A percentile compares a stretch with the other conserved stretches of the same genome.
Evolutionary conservation across 352 stramenopile species (phyloP).

Genomic region (Pythium monospermum): DNA sequence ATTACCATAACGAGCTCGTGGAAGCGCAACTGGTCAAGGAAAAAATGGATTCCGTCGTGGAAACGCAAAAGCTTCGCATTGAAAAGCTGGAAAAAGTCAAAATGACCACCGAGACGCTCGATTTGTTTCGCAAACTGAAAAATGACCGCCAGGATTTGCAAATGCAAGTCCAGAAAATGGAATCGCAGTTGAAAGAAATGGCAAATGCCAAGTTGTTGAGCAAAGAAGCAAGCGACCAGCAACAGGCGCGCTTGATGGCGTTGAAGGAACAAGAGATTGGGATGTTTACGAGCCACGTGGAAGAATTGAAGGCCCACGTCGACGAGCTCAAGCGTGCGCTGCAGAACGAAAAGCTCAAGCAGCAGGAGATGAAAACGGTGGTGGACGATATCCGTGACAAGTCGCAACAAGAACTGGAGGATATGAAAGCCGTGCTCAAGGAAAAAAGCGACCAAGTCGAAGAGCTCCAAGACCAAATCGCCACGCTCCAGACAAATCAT

Average conservation of each 20-base stretch:
- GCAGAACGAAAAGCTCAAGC: constrained; percentile 31
- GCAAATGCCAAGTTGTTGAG: constrained; percentile 11
- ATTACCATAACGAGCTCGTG: constrained; percentile 48
- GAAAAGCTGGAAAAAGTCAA: constrained; percentile 81
- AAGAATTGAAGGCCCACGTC: constrained; percentile 38
- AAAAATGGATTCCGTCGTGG: constrained; percentile 36
- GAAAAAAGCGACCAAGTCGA: constrained; percentile 44
- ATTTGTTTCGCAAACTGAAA: constrained; percentile 69
- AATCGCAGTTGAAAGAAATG: constrained; percentile 10
- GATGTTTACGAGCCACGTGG: constrained; percentile 31
- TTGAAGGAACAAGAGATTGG: constrained; percentile 41
- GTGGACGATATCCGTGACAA: constrained; percentile 43
- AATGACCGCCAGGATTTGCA: constrained; percentile 47
- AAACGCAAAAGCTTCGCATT: constrained; percentile 56
- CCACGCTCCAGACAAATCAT: constrained; percentile 25
- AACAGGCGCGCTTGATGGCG: constrained; percentile 25
- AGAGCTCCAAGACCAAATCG: constrained; percentile 29
- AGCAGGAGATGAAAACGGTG: constrained; percentile 25
- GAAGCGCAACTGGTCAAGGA: constrained; percentile 38
- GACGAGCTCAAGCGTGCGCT: constrained; percentile 35
- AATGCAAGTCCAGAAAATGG: constrained; percentile 27
- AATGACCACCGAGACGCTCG: constrained; percentile 70
- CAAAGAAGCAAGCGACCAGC: constrained; percentile 19
- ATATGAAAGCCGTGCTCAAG: constrained; percentile 42
- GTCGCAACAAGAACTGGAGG: constrained; percentile 39